Conservation (phyloP, 306 rosid genomes). For the Gastrolobium bilobum region DNA sequence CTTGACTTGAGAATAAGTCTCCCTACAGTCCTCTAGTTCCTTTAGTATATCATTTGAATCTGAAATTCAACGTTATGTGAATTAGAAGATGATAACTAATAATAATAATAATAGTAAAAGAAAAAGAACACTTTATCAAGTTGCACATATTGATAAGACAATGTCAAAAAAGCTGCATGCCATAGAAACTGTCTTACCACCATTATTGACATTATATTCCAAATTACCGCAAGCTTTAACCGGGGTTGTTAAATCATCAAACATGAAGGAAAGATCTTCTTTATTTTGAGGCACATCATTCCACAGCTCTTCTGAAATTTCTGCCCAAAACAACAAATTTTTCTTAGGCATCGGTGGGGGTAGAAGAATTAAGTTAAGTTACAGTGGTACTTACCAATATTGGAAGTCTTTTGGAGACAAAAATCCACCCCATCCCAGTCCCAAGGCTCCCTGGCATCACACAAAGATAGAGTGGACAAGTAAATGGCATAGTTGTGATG, state of each 20-base stretch:
- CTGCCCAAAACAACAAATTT: slow-evolving; percentile 50
- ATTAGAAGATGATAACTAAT: slow-evolving; percentile 46
- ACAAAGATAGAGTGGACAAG: slow-evolving; percentile 39
- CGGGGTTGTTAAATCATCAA: slow-evolving; percentile 92
- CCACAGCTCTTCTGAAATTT: slow-evolving; percentile 71
- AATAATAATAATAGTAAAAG: slow-evolving; percentile 35
- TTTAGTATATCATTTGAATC: slow-evolving; percentile 65
- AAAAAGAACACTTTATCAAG: slow-evolving; percentile 16
- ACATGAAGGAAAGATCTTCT: slow-evolving; percentile 81
- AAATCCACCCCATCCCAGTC: slow-evolving; percentile 64
- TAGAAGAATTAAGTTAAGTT: slow-evolving; percentile 8
- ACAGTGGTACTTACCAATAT: slow-evolving; percentile 59
- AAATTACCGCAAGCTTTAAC: slow-evolving; percentile 90
- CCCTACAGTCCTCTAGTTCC: slow-evolving; percentile 69
- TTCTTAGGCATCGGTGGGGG: slow-evolving; percentile 29
- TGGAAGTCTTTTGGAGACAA: slow-evolving; percentile 58
- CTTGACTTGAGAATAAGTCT: slow-evolving; percentile 74
- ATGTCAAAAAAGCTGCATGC: slow-evolving; percentile 27
- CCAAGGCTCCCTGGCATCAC: slow-evolving; percentile 66
- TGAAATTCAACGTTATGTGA: slow-evolving; percentile 56
- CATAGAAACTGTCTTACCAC: slow-evolving; percentile 52
- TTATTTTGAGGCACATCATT: slow-evolving; percentile 76
- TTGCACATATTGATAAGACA: slow-evolving; percentile 35
- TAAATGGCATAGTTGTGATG: slow-evolving; percentile 18
- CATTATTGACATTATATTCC: slow-evolving; percentile 65